Conservation (phyloP, 1,284 basidiomycete species). For the Thelephora terrestris region DNA sequence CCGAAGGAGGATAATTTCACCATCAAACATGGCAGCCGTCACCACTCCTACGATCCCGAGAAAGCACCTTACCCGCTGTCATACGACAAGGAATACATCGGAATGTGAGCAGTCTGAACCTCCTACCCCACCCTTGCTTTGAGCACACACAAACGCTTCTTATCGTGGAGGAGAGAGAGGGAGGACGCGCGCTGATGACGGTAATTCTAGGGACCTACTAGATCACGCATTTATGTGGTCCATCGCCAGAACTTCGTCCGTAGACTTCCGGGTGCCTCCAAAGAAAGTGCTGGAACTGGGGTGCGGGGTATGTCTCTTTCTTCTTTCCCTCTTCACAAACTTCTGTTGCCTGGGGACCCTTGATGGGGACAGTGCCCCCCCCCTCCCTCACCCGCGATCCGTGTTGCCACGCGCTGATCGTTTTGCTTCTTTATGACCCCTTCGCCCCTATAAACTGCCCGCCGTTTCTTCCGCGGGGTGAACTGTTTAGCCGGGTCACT, state of each 20-base stretch:
- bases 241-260: slow-evolving; percentile 5
- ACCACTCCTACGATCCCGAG: slow-evolving; percentile 57
- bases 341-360: too few species aligned
- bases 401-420: too few species aligned
- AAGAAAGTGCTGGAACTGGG: slow-evolving; percentile 11
- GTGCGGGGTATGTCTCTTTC: slow-evolving; percentile 10
- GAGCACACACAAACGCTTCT: too few species aligned
- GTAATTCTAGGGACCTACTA: slow-evolving; percentile 5
- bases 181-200: too few species aligned
- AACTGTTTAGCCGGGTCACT: slow-evolving; percentile 65
- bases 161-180: too few species aligned
- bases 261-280: slow-evolving; percentile 9
- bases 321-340: too few species aligned
- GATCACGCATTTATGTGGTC: slow-evolving; percentile 9
- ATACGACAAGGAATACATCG: slow-evolving; percentile 53
- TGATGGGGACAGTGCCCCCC: too few species aligned
- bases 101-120: slow-evolving; percentile 40
- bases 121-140: too few species aligned
- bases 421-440: too few species aligned
- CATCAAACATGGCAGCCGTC: slow-evolving; percentile 47
- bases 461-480: slow-evolving; percentile 5
- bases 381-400: too few species aligned
- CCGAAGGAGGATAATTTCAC: slow-evolving; percentile 46
- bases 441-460: too few species aligned
- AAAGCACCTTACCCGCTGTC: slow-evolving; percentile 65